Conservation (phyloP, 1,284 basidiomycete species). For the Leccinum proximum region DNA sequence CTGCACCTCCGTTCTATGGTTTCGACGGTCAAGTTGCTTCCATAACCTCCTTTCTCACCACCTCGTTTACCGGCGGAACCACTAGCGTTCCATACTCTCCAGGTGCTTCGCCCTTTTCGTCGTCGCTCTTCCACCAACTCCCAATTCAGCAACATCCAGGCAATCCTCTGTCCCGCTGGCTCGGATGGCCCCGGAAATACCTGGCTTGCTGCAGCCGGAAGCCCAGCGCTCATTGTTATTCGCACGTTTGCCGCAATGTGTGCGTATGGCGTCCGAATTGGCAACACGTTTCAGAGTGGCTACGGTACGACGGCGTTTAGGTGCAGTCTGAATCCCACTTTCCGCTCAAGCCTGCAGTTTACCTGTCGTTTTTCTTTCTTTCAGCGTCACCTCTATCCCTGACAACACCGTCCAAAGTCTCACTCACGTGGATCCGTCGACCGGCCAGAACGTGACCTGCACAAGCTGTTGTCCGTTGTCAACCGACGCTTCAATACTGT, state of each 20-base stretch:
- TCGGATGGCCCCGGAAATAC: conserved; percentile 77
- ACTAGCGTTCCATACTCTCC: conserved; percentile 65
- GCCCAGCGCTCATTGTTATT: conserved; percentile 69
- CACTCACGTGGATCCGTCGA: conserved; percentile 75
- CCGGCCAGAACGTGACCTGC: conserved; percentile 73
- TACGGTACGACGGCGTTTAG: conserved; percentile 86
- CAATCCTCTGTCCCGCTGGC: conserved; percentile 83
- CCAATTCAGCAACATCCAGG: conserved; percentile 67
- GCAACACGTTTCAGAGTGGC: conserved; percentile 83
- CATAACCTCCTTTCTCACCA: conserved; percentile 78
- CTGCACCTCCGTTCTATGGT: conserved; percentile 78
- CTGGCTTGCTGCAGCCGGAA: conserved; percentile 83
- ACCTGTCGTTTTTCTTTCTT: conserved; percentile 9
- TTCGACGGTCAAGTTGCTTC: conserved; percentile 70
- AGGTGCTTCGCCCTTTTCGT: conserved; percentile 84
- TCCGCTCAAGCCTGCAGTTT: not conserved
- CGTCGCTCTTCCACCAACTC: conserved; percentile 70
- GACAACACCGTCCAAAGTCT: conserved; percentile 82
- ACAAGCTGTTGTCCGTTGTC: conserved; percentile 70
- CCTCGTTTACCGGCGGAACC: conserved; percentile 62
- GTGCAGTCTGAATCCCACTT: conserved; percentile 40
- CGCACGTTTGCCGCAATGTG: conserved; percentile 70
- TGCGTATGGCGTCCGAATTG: conserved; percentile 81
- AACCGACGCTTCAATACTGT: conserved; percentile 70
- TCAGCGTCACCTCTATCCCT: conserved; percentile 81